Evolutionary conservation across 768 basidiomycete genomes (phyloP).

Genomic region (Leccinum rimulosum): DNA sequence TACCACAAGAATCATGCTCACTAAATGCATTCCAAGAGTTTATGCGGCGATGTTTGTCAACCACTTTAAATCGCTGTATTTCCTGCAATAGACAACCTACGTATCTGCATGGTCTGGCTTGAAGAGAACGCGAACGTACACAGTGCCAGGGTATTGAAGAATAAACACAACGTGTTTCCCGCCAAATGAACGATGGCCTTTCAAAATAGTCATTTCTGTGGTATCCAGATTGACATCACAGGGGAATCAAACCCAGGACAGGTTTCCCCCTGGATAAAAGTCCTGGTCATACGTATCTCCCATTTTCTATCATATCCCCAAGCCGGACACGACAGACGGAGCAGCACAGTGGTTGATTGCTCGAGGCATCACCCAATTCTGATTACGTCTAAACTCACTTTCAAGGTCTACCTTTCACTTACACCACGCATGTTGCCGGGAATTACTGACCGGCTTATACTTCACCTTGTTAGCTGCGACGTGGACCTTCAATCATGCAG

Average conservation of each 20-base stretch:
- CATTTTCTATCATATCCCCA: not conserved
- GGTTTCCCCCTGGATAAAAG: not conserved
- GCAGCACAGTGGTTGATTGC: not conserved
- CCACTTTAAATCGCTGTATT: constrained; percentile 21
- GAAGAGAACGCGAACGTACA: not conserved
- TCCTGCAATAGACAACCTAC: constrained; percentile 23
- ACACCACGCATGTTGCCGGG: not conserved
- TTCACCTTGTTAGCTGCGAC: not conserved
- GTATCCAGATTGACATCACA: constrained; percentile 5
- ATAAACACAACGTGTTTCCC: not conserved
- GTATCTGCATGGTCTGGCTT: constrained; percentile 2
- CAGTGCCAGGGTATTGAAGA: not conserved
- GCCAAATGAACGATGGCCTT: not conserved
- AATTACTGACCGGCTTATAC: not conserved
- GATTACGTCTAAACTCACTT: not conserved
- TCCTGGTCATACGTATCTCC: not conserved
- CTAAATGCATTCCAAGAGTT: constrained; percentile 34
- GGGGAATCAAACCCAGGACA: not conserved
- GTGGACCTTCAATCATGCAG: constrained; percentile 3
- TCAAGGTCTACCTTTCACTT: not conserved
- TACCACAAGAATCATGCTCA: constrained; percentile 92
- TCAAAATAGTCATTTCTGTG: not conserved
- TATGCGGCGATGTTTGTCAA: constrained; percentile 3
- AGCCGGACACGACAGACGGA: not conserved
- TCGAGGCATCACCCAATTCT: not conserved